These are phyloP conservation scores for Euphrasia arctica DNA, from an alignment of 305 asterid species.

Conservation along the genomic window DNA sequence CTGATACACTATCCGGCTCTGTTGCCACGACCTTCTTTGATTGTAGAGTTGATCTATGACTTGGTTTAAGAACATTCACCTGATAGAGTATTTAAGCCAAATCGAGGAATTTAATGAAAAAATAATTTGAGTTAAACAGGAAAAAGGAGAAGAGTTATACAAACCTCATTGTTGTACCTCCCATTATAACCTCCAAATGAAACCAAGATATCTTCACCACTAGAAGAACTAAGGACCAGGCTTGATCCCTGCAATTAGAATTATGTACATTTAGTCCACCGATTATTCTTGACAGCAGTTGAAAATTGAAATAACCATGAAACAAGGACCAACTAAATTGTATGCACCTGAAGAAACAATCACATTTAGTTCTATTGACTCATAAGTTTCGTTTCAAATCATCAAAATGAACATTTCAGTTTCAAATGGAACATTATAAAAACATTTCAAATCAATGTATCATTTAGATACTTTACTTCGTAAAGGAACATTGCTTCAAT, in stretches of 20 bases:
- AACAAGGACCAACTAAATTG: conserved; percentile 18
- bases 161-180: conserved; percentile 93
- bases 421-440: background rate
- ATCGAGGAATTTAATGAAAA: too few species aligned
- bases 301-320: background rate
- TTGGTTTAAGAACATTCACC: conserved; percentile 93
- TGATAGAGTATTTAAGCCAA: too few species aligned
- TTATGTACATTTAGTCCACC: conserved; percentile 17
- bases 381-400: conserved; percentile 14
- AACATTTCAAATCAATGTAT: background rate
- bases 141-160: conserved; percentile 24
- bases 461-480: conserved; percentile 14
- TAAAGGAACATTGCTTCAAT: conserved; percentile 10
- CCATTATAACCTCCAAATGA: conserved; percentile 98
- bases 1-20: conserved; percentile 85
- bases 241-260: conserved; percentile 72
- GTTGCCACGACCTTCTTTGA: conserved; percentile 68
- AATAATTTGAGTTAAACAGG: conserved; percentile 19
- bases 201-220: conserved; percentile 84
- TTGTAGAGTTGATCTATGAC: conserved; percentile 83
- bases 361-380: conserved; percentile 8
- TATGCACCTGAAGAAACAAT: conserved; percentile 8
- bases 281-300: background rate
- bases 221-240: conserved; percentile 74
- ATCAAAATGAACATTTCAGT: conserved; percentile 5